Evolutionary conservation across 768 basidiomycete genomes (phyloP).

Genomic region (Pleurotus pulmonarius): DNA sequence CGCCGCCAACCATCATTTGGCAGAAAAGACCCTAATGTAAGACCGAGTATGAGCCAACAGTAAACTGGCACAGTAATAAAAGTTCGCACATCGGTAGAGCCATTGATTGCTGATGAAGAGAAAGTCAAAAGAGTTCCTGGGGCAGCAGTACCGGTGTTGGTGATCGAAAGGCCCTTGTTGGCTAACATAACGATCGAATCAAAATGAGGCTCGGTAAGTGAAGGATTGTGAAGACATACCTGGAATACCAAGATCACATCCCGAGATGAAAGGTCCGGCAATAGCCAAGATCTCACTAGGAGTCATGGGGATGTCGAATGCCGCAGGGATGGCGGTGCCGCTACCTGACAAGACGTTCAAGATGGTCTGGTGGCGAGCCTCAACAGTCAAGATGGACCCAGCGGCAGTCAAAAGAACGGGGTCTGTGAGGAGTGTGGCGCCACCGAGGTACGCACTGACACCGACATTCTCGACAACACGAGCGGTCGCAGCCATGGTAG

Average conservation of each 20-base stretch:
- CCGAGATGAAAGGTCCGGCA: constrained; percentile 63
- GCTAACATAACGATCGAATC: constrained; percentile 28
- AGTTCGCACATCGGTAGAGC: constrained; percentile 41
- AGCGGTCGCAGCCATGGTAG: constrained; percentile 67
- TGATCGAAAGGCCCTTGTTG: constrained; percentile 56
- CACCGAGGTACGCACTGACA: constrained; percentile 75
- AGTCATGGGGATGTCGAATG: constrained; percentile 72
- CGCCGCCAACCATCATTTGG: constrained; percentile 72
- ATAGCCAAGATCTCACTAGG: constrained; percentile 71
- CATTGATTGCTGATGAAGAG: constrained; percentile 51
- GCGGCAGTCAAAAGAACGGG: constrained; percentile 62
- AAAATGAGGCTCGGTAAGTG: not conserved
- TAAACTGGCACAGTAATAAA: no score
- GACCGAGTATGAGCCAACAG: constrained; percentile 10
- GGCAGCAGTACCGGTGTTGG: constrained; percentile 54
- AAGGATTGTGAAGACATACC: constrained; percentile 31
- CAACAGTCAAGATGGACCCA: constrained; percentile 71
- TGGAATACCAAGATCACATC: constrained; percentile 59
- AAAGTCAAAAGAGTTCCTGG: constrained; percentile 64
- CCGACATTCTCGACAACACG: constrained; percentile 77
- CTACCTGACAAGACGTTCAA: constrained; percentile 63
- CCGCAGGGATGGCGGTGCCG: constrained; percentile 56
- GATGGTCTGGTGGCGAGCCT: constrained; percentile 80
- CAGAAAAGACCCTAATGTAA: constrained; percentile 52
- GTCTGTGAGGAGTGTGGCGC: constrained; percentile 57